A percentile compares a stretch with the other conserved stretches of the same genome.
Evolutionary conservation across 2,329 filamentous ascomycete genomes (phyloP).

Genomic region (Bimuria novae-zelandiae): DNA sequence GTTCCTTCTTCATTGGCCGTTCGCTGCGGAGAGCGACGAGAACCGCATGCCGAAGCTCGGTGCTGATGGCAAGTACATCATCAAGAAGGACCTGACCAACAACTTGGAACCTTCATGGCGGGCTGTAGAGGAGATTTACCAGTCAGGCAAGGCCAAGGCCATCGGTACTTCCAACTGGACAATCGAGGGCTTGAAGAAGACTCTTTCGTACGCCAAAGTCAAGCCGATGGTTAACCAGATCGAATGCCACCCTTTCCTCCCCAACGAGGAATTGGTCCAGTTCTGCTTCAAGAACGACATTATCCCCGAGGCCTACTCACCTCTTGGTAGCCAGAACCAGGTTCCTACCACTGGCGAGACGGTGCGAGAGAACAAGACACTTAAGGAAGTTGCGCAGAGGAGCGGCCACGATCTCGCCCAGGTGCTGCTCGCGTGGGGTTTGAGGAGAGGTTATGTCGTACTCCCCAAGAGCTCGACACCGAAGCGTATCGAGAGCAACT

Average conservation of each 20-base stretch:
- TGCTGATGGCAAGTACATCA: constrained; percentile 61
- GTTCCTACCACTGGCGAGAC: constrained; percentile 71
- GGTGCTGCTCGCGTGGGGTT: constrained; percentile 79
- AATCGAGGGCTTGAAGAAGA: constrained; percentile 67
- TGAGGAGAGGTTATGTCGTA: constrained; percentile 68
- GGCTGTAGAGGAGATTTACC: constrained; percentile 66
- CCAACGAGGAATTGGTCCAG: constrained; percentile 63
- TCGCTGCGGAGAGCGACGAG: constrained; percentile 57
- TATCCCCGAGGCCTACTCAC: constrained; percentile 67
- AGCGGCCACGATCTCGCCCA: constrained; percentile 78
- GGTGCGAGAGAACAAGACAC: constrained; percentile 67
- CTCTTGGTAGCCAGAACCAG: constrained; percentile 71
- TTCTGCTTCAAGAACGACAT: constrained; percentile 65
- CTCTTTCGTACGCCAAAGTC: constrained; percentile 66
- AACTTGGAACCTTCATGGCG: constrained; percentile 71
- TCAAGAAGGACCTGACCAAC: constrained; percentile 68
- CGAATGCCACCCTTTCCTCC: constrained; percentile 75
- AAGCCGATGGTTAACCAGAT: constrained; percentile 76
- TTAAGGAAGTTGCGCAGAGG: constrained; percentile 71
- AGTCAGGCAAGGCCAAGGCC: constrained; percentile 64
- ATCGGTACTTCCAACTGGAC: constrained; percentile 79
- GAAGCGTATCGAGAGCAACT: constrained; percentile 61
- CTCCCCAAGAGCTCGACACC: constrained; percentile 50
- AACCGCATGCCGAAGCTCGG: constrained; percentile 61
- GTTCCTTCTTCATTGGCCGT: constrained; percentile 69